Percentiles rank a stretch among this genome's conserved stretches.
Evolutionary conservation across 768 basidiomycete species (phyloP).

Genomic region (Ramaria sp.): DNA sequence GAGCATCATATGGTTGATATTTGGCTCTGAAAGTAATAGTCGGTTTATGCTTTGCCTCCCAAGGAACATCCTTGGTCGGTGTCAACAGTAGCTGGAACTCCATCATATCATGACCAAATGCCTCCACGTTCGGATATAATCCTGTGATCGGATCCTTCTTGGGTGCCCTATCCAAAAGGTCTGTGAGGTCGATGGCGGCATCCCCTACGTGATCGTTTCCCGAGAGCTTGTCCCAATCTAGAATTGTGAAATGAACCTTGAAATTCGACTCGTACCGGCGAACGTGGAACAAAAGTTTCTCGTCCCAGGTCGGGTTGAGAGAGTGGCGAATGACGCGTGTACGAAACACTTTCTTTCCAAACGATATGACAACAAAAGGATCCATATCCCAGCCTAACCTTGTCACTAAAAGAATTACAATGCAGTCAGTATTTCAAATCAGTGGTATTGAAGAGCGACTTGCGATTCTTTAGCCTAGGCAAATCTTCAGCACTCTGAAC

Average conservation of each 20-base stretch:
- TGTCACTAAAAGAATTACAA: slow-evolving; percentile 42
- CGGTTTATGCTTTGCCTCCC: slow-evolving; percentile 69
- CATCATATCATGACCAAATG: slow-evolving; percentile 57
- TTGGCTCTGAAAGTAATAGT: slow-evolving; percentile 72
- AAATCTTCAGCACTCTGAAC: slow-evolving; percentile 76
- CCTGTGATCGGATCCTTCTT: slow-evolving; percentile 47
- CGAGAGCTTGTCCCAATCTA: slow-evolving; percentile 94
- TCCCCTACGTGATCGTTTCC: slow-evolving; percentile 88
- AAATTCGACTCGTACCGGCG: slow-evolving; percentile 74
- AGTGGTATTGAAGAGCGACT: slow-evolving; percentile 21
- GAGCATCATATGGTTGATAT: slow-evolving; percentile 89
- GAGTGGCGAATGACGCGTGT: slow-evolving; percentile 82
- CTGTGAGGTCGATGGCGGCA: slow-evolving; percentile 54
- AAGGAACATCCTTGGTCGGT: slow-evolving; percentile 50
- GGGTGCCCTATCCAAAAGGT: slow-evolving; percentile 57
- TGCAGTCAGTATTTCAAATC: not conserved
- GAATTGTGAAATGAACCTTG: slow-evolving; percentile 69
- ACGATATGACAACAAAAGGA: slow-evolving; percentile 91
- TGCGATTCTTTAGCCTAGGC: slow-evolving; percentile 80
- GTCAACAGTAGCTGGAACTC: slow-evolving; percentile 58
- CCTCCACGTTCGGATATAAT: slow-evolving; percentile 37
- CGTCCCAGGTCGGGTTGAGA: slow-evolving; percentile 84
- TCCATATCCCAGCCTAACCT: slow-evolving; percentile 94
- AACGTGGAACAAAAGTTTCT: slow-evolving; percentile 93
- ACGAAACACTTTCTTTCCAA: slow-evolving; percentile 94